Evolutionary conservation across 345 rosid genomes (phyloP).

Genomic region (Populus deltoides): DNA sequence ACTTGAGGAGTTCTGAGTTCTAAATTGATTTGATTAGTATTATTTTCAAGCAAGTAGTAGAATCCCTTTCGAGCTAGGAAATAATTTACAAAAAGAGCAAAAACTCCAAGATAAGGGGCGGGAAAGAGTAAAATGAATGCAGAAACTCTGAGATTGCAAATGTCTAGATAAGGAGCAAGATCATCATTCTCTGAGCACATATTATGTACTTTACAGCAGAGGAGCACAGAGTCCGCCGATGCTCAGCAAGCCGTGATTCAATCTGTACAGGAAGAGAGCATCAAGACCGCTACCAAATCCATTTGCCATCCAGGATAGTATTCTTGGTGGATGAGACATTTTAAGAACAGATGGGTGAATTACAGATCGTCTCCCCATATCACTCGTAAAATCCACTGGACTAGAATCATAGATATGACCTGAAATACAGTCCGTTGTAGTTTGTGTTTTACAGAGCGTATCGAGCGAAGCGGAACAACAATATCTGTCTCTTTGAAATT

Average conservation of each 20-base stretch:
- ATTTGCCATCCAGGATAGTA: constrained; percentile 67
- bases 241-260: constrained; percentile 84
- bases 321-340: constrained; percentile 68
- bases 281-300: constrained; percentile 73
- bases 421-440: constrained; percentile 45
- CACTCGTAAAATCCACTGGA: constrained; percentile 88
- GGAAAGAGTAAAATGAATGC: no score
- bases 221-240: constrained; percentile 89
- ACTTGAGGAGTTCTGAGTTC: background rate
- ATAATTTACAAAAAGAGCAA: no score
- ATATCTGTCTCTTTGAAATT: no score
- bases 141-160: no score
- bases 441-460: no score
- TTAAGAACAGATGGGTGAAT: constrained; percentile 75
- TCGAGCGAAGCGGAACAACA: no score
- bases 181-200: no score
- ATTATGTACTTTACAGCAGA: constrained; percentile 58
- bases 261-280: constrained; percentile 73
- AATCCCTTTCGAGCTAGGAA: no score
- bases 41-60: no score
- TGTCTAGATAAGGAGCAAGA: no score
- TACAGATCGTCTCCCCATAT: constrained; percentile 60
- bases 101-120: no score
- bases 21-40: no score
- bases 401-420: constrained; percentile 80